Percentiles rank a stretch among this genome's conserved stretches.
Evolutionary conservation across 2,329 filamentous ascomycete genomes (phyloP).

Genomic region (Trichoderma sp.): DNA sequence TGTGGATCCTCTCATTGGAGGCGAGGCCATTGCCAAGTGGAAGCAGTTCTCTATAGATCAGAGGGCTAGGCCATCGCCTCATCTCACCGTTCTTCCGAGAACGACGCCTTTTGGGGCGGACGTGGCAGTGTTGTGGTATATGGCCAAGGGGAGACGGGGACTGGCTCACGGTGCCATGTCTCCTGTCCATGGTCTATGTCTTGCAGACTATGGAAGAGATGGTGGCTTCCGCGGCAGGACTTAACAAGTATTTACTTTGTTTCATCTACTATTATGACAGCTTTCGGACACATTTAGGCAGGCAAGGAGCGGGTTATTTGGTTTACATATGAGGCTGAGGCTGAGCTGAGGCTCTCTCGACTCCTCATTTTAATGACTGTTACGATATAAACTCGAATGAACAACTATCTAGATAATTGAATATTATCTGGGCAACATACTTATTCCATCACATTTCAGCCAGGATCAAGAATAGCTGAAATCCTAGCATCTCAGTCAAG

Average conservation of each 20-base stretch:
- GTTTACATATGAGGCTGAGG: not conserved
- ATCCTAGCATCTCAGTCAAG: not conserved
- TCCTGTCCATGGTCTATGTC: conserved; percentile 1
- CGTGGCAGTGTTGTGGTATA: not conserved
- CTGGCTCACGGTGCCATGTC: conserved; percentile 8
- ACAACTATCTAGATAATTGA: not conserved
- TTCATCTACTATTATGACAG: not conserved
- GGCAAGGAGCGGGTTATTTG: not conserved
- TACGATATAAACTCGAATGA: not conserved
- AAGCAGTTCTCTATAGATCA: not conserved
- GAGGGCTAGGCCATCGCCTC: not conserved
- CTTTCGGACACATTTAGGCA: not conserved
- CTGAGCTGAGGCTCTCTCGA: not conserved
- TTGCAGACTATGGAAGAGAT: conserved; percentile 12
- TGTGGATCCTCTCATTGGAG: conserved; percentile 6
- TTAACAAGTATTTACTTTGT: not conserved
- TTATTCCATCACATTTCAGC: not conserved
- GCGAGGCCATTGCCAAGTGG: not conserved
- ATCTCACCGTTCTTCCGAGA: not conserved
- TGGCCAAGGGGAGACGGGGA: not conserved
- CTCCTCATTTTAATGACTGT: not conserved
- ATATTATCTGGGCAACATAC: not conserved
- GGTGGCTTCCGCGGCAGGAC: conserved; percentile 3
- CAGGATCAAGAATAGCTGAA: no score
- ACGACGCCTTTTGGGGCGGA: not conserved